Base-by-base conservation (phyloP, 768 basidiomycete species). In the Lactarius sanguifluus region DNA sequence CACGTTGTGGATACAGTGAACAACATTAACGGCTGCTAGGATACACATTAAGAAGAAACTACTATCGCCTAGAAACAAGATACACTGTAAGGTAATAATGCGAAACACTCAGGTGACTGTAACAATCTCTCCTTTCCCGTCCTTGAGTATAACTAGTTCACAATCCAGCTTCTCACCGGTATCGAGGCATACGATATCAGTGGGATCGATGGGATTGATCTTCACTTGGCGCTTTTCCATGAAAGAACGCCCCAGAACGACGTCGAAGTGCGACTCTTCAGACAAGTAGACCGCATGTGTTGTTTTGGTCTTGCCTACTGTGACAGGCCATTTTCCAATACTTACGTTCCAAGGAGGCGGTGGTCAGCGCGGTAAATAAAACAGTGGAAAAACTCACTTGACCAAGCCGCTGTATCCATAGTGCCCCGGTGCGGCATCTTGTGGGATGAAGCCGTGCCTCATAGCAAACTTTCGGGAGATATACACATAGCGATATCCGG, bases 231-330 rank as follows among this genome's bases (percentile, higher is more conserved):
- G 80, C 72, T 83, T 87, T 81, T 90, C 90, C 68, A 89, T 86
- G 73, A 97, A 95, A 28, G 87, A 87, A 30, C 96, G 82, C 1
- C 96, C 96, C 7, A 98, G 83, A 5, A 98, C 90, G 57, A 98
- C 92, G 72, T 97, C 95, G 76, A 98, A 98, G 73, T 98, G 94
- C 0, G 90, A 88, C 75, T 97, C 96, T 74, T 99, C 97, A 4
- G 92, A 90, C 36, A 98, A 83, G 76, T 92, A 95, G 10, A 98
- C 95, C 0, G 85, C 73, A 60, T 79, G 80, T 32, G 71, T 74
- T 2, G 79, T 79, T 67, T 77, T 78, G 40, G 77, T 79, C 36
- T 70, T 68, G 41, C 78, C 79, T n/a, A 81, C 76, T 0, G 90
- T 95, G 71, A 99, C 89, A 0, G 95, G 91, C 87, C 94, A 92